Evolutionary conservation across 116 monocot genomes (phyloP).

Genomic region (Zostera marina): DNA sequence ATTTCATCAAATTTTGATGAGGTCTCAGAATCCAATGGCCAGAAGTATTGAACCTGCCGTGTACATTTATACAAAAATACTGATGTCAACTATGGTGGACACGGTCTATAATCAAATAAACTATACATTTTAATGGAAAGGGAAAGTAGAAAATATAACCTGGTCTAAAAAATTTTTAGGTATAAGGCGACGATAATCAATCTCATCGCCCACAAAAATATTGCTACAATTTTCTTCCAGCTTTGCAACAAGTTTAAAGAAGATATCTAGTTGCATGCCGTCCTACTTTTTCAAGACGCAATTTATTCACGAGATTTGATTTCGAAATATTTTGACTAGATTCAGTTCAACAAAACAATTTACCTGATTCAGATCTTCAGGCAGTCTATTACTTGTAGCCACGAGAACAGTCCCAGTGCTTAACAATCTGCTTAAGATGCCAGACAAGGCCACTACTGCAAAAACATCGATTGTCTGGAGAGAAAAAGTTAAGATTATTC

Average conservation of each 20-base stretch:
- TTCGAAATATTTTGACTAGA: neutral
- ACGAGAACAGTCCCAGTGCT: slow-evolving; percentile 81
- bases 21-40: slow-evolving; percentile 34
- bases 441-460: slow-evolving; percentile 93
- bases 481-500: slow-evolving; percentile 1
- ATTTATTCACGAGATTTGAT: neutral
- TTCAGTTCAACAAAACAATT: neutral
- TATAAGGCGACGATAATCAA: slow-evolving; percentile 81
- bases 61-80: slow-evolving; percentile 5
- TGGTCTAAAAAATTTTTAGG: slow-evolving; percentile 26
- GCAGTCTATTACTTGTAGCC: slow-evolving; percentile 86
- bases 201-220: slow-evolving; percentile 57
- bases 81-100: neutral
- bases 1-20: slow-evolving; percentile 23
- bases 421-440: slow-evolving; percentile 84
- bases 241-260: slow-evolving; percentile 46
- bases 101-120: neutral
- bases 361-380: slow-evolving; percentile 94
- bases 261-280: slow-evolving; percentile 88
- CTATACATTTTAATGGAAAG: no score
- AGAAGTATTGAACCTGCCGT: slow-evolving; percentile 58
- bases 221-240: slow-evolving; percentile 68
- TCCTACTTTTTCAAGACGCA: slow-evolving; percentile 32
- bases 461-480: slow-evolving; percentile 95
- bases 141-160: slow-evolving; percentile 14